phyloP scores from a whole-genome alignment of 1,139 yeast genomes.

The Pichia sp. region DNA sequence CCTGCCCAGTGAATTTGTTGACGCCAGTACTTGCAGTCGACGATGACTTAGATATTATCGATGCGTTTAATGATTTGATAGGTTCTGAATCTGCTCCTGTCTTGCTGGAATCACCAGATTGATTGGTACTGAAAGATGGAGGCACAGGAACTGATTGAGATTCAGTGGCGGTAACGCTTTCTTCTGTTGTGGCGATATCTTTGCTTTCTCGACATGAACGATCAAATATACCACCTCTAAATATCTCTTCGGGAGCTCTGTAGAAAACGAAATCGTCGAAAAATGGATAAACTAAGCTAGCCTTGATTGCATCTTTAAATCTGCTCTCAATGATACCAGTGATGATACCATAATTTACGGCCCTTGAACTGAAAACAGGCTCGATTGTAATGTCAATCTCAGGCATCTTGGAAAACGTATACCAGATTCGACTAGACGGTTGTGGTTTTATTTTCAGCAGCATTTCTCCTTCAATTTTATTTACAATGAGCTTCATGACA shows the following conservation, averaged over 20 bases:
- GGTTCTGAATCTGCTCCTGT: neutral
- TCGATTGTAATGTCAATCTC: conserved; percentile 69
- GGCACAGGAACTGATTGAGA: conserved; percentile 12
- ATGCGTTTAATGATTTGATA: conserved; percentile 1
- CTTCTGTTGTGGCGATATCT: neutral
- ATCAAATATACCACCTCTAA: conserved; percentile 93
- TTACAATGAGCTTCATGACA: conserved; percentile 65
- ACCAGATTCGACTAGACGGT: conserved; percentile 89
- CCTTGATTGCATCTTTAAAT: conserved; percentile 74
- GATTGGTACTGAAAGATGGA: conserved; percentile 1
- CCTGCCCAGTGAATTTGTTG: conserved; percentile 2
- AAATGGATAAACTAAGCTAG: conserved; percentile 75
- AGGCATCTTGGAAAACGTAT: conserved; percentile 79
- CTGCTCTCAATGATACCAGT: conserved; percentile 77
- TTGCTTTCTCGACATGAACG: conserved; percentile 22
- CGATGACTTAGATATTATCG: conserved; percentile 6
- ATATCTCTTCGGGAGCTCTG: conserved; percentile 60
- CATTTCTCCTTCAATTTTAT: conserved; percentile 69
- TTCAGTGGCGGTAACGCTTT: neutral
- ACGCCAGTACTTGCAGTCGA: neutral
- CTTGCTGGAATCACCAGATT: neutral
- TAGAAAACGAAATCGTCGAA: conserved; percentile 85
- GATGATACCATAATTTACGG: conserved; percentile 69
- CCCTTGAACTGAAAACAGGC: conserved; percentile 83
- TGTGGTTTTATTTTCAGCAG: conserved; percentile 75